Conservation (phyloP, 2,329 filamentous ascomycete species). For the Pochonia chlamydosporia region DNA sequence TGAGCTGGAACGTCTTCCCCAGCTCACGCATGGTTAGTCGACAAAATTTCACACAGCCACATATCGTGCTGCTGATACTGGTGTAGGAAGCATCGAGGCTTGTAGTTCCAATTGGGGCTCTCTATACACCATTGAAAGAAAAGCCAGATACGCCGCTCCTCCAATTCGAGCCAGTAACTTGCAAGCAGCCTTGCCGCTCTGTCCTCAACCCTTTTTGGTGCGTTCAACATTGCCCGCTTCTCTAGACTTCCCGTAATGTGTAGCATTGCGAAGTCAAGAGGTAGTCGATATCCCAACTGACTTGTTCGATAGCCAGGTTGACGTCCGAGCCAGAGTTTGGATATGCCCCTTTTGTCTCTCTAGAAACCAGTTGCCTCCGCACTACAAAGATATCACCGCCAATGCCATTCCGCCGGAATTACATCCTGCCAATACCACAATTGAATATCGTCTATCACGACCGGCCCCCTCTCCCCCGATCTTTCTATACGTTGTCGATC, state of each 20-base stretch:
- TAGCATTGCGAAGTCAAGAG: neutral
- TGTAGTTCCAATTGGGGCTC: slow-evolving; percentile 90
- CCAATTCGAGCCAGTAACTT: slow-evolving; percentile 94
- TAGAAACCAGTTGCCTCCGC: slow-evolving; percentile 73
- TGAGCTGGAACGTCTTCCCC: slow-evolving; percentile 98
- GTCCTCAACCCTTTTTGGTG: slow-evolving; percentile 97
- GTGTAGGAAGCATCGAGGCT: slow-evolving; percentile 82
- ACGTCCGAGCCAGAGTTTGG: slow-evolving; percentile 78
- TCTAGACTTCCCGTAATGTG: neutral
- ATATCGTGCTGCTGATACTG: neutral
- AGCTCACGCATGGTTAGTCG: slow-evolving; percentile 85
- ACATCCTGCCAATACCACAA: slow-evolving; percentile 78
- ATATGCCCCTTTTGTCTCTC: slow-evolving; percentile 86
- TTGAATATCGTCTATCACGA: slow-evolving; percentile 76
- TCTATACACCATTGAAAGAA: slow-evolving; percentile 95
- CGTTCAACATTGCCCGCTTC: slow-evolving; percentile 20
- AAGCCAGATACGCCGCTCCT: slow-evolving; percentile 83
- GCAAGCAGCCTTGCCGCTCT: slow-evolving; percentile 92
- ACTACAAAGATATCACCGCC: slow-evolving; percentile 85
- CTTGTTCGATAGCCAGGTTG: slow-evolving; percentile 58
- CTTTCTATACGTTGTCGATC: slow-evolving; percentile 82
- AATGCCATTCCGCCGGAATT: slow-evolving; percentile 79
- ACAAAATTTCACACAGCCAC: neutral
- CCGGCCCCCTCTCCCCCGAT: slow-evolving; percentile 83
- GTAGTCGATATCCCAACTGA: slow-evolving; percentile 18